Conservation (phyloP, 2,329 filamentous ascomycete species). For the Raffaelea deltoideospora region DNA sequence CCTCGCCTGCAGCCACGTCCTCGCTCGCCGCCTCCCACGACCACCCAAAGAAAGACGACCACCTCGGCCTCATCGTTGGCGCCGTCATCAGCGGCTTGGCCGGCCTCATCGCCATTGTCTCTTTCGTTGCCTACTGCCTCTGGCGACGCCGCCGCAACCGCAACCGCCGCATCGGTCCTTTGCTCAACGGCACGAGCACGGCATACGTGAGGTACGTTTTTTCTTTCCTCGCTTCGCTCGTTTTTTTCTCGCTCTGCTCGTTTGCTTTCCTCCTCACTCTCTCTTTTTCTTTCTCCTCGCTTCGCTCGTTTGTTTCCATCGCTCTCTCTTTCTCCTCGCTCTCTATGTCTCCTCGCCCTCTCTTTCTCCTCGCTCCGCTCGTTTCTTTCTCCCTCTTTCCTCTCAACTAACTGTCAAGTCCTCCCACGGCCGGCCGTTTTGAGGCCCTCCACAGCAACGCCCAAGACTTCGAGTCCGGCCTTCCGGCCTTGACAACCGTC, state of each 20-base stretch:
- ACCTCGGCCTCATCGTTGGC: constrained; percentile 37
- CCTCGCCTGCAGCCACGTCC: constrained; percentile 8
- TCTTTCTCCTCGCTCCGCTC: too few species aligned
- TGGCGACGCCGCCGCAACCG: constrained; percentile 25
- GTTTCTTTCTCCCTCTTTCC: neutral
- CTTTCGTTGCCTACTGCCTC: constrained; percentile 24
- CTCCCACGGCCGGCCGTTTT: constrained; percentile 17
- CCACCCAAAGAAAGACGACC: constrained; percentile 13
- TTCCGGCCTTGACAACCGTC: too few species aligned
- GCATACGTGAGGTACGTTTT: constrained; percentile 26
- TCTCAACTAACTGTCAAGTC: constrained; percentile 8
- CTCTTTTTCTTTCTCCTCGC: too few species aligned
- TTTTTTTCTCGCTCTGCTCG: neutral
- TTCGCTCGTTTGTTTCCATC: too few species aligned
- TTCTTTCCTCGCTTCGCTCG: too few species aligned
- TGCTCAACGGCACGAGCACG: constrained; percentile 17
- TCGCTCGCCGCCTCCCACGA: constrained; percentile 8
- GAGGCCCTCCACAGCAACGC: constrained; percentile 20
- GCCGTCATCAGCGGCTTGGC: constrained; percentile 37
- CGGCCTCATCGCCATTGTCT: constrained; percentile 25
- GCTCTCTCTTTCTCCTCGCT: too few species aligned
- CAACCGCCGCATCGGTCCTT: constrained; percentile 27
- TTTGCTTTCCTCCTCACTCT: neutral
- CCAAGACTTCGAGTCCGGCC: constrained; percentile 16
- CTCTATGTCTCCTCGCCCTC: neutral